Conservation (phyloP, 176 grass and related monocot species). For the Musa itinerans region DNA sequence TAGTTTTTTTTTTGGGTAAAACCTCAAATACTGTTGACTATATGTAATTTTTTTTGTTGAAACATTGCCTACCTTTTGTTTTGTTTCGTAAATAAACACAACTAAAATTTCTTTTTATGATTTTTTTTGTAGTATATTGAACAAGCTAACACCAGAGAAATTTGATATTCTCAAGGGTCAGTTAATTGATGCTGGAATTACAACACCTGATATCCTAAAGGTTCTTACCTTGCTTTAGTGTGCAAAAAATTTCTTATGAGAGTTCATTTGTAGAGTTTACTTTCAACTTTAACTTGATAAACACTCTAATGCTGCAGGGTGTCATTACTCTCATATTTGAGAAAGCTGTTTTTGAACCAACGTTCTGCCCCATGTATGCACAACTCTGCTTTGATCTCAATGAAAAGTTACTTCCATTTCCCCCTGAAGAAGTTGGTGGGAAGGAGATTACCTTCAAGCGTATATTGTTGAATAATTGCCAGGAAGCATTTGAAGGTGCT, state of each 20-base stretch:
- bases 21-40: background rate
- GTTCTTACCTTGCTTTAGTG: background rate
- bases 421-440: conserved; percentile 31
- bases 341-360: conserved; percentile 31
- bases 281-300: background rate
- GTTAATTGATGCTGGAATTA: conserved; percentile 3
- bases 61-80: background rate
- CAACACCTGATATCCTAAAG: conserved; percentile 6
- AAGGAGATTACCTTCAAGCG: conserved; percentile 51
- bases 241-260: background rate
- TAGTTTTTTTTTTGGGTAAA: too few species aligned
- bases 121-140: conserved; percentile 3
- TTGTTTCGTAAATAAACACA: background rate
- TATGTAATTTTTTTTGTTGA: background rate
- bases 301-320: background rate
- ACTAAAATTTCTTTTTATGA: background rate
- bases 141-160: conserved; percentile 4
- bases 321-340: conserved; percentile 6
- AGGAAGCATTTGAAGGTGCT: conserved; percentile 46
- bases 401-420: conserved; percentile 37
- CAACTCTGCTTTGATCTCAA: conserved; percentile 46
- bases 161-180: conserved; percentile 11
- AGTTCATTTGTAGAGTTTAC: background rate
- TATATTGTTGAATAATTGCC: conserved; percentile 39
- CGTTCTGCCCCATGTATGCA: conserved; percentile 50